Evolutionary conservation across 208 protist species (phyloP).

Genomic region (Crithidia brevicula): DNA sequence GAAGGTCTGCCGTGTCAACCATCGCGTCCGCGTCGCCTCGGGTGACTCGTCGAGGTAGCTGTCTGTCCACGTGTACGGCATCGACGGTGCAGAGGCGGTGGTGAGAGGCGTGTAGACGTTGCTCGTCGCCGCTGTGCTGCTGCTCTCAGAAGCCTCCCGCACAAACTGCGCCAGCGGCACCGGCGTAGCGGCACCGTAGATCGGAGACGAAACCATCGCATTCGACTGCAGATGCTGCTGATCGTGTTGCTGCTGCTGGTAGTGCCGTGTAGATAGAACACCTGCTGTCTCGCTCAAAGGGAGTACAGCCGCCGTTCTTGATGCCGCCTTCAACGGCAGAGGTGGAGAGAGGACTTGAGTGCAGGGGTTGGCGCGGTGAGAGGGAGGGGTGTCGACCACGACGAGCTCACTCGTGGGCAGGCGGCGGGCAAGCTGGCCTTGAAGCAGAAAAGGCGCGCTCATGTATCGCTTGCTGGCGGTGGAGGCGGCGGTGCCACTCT

Average conservation of each 20-base stretch:
- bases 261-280: no score
- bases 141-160: neutral
- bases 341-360: neutral
- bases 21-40: slow-evolving; percentile 26
- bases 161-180: neutral
- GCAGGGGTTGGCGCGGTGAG: neutral
- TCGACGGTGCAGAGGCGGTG: slow-evolving; percentile 12
- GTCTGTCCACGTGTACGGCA: slow-evolving; percentile 47
- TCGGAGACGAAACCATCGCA: no score
- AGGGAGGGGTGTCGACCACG: slow-evolving; percentile 17
- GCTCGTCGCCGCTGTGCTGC: neutral
- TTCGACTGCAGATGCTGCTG: no score
- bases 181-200: no score
- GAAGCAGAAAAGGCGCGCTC: slow-evolving; percentile 9
- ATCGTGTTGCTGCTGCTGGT: no score
- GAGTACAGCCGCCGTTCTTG: no score
- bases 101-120: neutral
- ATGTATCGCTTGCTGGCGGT: slow-evolving; percentile 5
- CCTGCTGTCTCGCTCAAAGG: no score
- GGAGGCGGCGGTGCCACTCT: neutral
- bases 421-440: neutral
- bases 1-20: slow-evolving; percentile 41
- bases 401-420: neutral
- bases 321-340: neutral
- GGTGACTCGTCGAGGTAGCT: slow-evolving; percentile 40